Conservation (phyloP, 225 moss, liverwort and hornwort species). For the Polytrichum commune region DNA sequence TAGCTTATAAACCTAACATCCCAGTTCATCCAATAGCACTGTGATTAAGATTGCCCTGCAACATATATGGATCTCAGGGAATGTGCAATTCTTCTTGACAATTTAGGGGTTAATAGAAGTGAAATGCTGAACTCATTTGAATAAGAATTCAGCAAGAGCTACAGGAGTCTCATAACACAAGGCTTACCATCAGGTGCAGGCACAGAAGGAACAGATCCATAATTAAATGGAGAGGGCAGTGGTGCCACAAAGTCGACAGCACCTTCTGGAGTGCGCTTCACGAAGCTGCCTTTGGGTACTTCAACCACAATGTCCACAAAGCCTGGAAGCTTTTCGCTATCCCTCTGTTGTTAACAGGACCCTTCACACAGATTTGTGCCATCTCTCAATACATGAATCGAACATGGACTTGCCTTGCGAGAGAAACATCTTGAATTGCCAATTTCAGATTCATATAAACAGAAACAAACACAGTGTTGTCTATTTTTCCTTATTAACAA, state of each 20-base stretch:
- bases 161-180: background rate
- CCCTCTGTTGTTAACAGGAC: conserved; percentile 40
- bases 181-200: conserved; percentile 57
- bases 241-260: conserved; percentile 55
- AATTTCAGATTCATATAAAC: no score
- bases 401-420: no score
- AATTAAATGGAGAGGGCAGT: conserved; percentile 64
- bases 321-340: conserved; percentile 34
- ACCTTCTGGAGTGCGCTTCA: conserved; percentile 55
- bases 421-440: no score
- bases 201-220: conserved; percentile 61
- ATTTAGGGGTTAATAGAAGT: no score
- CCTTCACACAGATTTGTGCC: conserved; percentile 40
- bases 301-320: conserved; percentile 63
- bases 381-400: conserved; percentile 30
- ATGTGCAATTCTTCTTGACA: background rate
- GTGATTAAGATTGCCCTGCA: background rate
- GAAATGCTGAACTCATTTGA: background rate
- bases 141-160: background rate
- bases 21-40: background rate
- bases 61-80: background rate
- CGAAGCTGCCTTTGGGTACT: conserved; percentile 64
- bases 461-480: no score
- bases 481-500: no score
- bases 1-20: background rate